Percentiles rank a stretch among this genome's conserved stretches.
Evolutionary conservation across 2,329 filamentous ascomycete genomes (phyloP).

Genomic region (Colletotrichum sansevieriae): DNA sequence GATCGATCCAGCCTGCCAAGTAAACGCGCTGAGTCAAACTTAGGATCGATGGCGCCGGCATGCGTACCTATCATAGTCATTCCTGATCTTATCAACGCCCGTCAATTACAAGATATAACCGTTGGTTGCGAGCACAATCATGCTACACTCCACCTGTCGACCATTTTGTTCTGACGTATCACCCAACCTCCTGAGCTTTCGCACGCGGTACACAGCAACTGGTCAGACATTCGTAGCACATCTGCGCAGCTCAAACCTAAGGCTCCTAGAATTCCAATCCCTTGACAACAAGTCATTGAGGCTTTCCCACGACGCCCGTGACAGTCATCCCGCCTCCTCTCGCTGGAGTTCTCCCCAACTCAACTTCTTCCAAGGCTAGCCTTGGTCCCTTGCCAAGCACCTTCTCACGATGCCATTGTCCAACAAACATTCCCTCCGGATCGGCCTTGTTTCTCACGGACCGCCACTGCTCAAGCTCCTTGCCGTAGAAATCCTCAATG

Average conservation of each 20-base stretch:
- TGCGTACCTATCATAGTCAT: too few species aligned
- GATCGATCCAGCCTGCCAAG: conserved; percentile 40
- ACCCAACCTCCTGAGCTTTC: too few species aligned
- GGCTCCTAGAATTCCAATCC: neutral
- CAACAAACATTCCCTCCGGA: conserved; percentile 87
- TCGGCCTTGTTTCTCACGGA: conserved; percentile 78
- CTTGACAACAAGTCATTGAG: neutral
- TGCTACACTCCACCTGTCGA: too few species aligned
- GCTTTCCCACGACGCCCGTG: neutral
- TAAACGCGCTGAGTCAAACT: conserved; percentile 46
- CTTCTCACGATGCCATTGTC: conserved; percentile 86
- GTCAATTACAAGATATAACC: too few species aligned
- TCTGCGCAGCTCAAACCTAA: neutral
- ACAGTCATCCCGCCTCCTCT: conserved; percentile 29
- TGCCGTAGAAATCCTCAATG: conserved; percentile 77
- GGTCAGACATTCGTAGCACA: too few species aligned
- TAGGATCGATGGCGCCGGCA: conserved; percentile 45
- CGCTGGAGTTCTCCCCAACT: conserved; percentile 40
- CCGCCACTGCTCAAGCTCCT: conserved; percentile 75
- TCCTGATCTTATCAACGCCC: too few species aligned
- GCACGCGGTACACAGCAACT: too few species aligned
- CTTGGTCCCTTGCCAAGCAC: conserved; percentile 61
- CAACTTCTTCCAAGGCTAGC: conserved; percentile 54
- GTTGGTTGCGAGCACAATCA: too few species aligned
- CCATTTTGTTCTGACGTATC: too few species aligned